phyloP scores from a whole-genome alignment of 805 yeast genomes.

The Lipomyces spencermartinsiae region DNA sequence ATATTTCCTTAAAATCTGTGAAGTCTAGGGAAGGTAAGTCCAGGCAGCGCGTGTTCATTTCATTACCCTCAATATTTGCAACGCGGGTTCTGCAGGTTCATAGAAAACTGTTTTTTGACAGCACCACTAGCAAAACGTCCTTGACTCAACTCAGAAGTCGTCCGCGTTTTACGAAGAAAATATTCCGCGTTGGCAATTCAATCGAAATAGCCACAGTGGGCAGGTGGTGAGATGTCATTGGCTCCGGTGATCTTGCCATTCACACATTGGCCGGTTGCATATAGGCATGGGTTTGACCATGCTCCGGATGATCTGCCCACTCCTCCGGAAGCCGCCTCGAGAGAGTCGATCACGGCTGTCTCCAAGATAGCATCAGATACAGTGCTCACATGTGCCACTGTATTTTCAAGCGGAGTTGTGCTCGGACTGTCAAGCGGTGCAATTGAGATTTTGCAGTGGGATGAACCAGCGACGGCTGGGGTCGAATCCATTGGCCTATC shows the following conservation, averaged over 20 bases:
- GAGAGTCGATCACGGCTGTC: conserved; percentile 18
- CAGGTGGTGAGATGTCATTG: conserved; percentile 23
- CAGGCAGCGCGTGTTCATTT: not conserved
- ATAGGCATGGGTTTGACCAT: conserved; percentile 4
- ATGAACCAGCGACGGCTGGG: not conserved
- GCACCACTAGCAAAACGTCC: not conserved
- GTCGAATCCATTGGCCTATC: not conserved
- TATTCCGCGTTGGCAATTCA: not conserved
- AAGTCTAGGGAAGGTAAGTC: not conserved
- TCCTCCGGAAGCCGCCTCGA: conserved; percentile 1
- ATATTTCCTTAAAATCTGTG: not conserved
- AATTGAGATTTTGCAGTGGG: conserved; percentile 36
- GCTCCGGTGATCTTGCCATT: conserved; percentile 36
- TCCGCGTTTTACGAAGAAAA: not conserved
- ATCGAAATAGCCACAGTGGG: not conserved
- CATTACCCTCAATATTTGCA: not conserved
- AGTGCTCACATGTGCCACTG: conserved; percentile 34
- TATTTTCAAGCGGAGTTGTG: conserved; percentile 33
- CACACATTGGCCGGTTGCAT: conserved; percentile 37
- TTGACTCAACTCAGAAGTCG: not conserved
- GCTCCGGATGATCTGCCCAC: conserved; percentile 5
- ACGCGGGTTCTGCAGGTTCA: too few relatives aligned
- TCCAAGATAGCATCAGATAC: conserved; percentile 27
- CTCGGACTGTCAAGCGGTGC: conserved; percentile 35
- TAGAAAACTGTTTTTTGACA: not conserved